Percentiles rank a stretch among this genome's conserved stretches.
Evolutionary conservation across 2,329 filamentous ascomycete species (phyloP).

Genomic region (Penicillium sp.): DNA sequence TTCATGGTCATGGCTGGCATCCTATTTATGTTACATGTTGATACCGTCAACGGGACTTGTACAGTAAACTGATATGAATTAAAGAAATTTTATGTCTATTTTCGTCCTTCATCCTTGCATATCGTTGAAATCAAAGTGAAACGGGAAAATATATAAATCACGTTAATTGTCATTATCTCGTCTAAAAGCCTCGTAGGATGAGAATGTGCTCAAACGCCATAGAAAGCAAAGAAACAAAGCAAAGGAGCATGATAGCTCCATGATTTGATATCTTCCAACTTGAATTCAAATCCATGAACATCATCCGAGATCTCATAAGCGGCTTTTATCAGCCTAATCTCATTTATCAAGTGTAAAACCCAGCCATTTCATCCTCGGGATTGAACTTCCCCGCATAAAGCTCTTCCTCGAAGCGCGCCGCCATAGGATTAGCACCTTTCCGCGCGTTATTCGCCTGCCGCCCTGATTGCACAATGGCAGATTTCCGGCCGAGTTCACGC

Average conservation of each 20-base stretch:
- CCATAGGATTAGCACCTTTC: slow-evolving; percentile 24
- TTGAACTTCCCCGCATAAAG: slow-evolving; percentile 10
- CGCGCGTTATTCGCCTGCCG: slow-evolving; percentile 22
- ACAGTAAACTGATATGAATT: slow-evolving; percentile 11
- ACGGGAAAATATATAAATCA: not conserved
- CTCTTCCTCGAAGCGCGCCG: slow-evolving; percentile 32
- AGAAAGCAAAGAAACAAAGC: not conserved
- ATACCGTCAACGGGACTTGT: slow-evolving; percentile 6
- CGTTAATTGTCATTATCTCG: not conserved
- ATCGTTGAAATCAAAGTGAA: not conserved
- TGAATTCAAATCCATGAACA: not conserved
- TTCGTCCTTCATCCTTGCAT: not conserved
- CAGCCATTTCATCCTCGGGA: not conserved
- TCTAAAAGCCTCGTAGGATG: not conserved
- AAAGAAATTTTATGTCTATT: not conserved
- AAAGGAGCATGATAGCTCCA: not conserved
- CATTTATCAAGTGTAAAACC: not conserved
- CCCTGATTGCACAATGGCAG: slow-evolving; percentile 56
- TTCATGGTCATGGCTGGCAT: slow-evolving; percentile 3
- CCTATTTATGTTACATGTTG: not conserved
- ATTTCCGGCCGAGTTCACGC: slow-evolving; percentile 75
- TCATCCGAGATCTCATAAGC: not conserved
- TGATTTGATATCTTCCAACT: not conserved
- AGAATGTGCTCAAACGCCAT: not conserved
- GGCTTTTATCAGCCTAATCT: not conserved